Conservation (phyloP, 768 basidiomycete species). For the Clavaria fumosa region DNA sequence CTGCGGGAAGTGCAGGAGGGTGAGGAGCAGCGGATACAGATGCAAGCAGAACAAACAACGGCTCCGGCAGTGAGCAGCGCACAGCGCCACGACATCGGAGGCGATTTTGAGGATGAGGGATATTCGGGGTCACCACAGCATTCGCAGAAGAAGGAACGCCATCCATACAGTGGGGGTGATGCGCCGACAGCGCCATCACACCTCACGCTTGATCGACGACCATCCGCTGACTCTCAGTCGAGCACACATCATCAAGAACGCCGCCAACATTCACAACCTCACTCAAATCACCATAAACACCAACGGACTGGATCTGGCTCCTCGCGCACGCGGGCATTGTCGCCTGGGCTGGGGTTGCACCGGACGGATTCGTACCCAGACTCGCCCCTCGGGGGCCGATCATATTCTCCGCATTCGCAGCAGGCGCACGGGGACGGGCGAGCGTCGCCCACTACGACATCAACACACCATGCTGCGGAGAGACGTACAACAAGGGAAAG, state of each 20-base stretch:
- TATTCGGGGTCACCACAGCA: slow-evolving; percentile 29
- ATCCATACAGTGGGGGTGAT: too few species aligned
- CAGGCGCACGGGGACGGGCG: slow-evolving; percentile 19
- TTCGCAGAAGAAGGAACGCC: slow-evolving; percentile 23
- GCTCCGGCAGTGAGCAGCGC: slow-evolving; percentile 24
- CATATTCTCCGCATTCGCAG: slow-evolving; percentile 13
- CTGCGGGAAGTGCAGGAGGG: slow-evolving; percentile 22
- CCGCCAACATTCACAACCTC: slow-evolving; percentile 27
- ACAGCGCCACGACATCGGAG: slow-evolving; percentile 43
- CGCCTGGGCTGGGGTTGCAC: slow-evolving; percentile 22
- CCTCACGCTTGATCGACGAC: slow-evolving; percentile 19
- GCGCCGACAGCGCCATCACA: background rate
- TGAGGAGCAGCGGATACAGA: slow-evolving; percentile 31
- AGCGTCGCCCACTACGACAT: slow-evolving; percentile 28
- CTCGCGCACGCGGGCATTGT: slow-evolving; percentile 27
- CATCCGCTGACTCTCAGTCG: slow-evolving; percentile 20
- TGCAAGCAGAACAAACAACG: slow-evolving; percentile 37
- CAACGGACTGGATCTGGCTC: slow-evolving; percentile 35
- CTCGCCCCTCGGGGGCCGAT: slow-evolving; percentile 16
- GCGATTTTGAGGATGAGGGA: slow-evolving; percentile 50
- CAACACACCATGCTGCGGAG: slow-evolving; percentile 25
- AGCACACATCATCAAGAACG: slow-evolving; percentile 19
- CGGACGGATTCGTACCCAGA: slow-evolving; percentile 28
- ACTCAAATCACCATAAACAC: slow-evolving; percentile 33
- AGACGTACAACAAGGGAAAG: slow-evolving; percentile 13